phyloP scores from a whole-genome alignment of 257 asterid species.

The Prunella vulgaris region DNA sequence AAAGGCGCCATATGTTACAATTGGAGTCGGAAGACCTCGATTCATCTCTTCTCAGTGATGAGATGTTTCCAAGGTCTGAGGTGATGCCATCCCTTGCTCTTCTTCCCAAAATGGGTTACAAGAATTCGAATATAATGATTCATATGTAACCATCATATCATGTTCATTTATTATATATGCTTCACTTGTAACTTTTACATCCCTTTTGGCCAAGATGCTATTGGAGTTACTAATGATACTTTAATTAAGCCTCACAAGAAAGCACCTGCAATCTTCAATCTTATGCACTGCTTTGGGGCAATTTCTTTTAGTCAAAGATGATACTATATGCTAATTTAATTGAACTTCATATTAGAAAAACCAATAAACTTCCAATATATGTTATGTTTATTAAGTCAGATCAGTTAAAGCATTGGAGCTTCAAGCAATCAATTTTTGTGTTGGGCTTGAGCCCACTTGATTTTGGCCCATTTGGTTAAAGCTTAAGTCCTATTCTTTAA shows the following conservation, averaged over 20 bases:
- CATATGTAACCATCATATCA: background rate
- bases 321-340: no score
- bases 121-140: background rate
- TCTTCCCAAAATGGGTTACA: background rate
- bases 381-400: background rate
- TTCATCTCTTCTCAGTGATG: conserved; percentile 46
- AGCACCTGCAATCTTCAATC: no score
- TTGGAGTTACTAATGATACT: background rate
- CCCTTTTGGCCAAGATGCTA: background rate
- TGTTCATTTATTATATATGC: background rate
- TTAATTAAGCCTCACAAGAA: background rate
- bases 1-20: conserved; percentile 82
- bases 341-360: no score
- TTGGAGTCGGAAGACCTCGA: conserved; percentile 60
- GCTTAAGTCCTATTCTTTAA: no score
- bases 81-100: conserved; percentile 27
- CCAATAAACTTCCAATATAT: no score
- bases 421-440: no score
- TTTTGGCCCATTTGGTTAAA: no score
- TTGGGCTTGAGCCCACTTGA: no score
- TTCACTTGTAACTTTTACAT: background rate
- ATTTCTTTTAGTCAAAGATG: no score
- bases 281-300: no score
- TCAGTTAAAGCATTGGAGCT: background rate
- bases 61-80: conserved; percentile 59